Evolutionary conservation across 179 eudicot genomes (phyloP).

Genomic region (Silene noctiflora): DNA sequence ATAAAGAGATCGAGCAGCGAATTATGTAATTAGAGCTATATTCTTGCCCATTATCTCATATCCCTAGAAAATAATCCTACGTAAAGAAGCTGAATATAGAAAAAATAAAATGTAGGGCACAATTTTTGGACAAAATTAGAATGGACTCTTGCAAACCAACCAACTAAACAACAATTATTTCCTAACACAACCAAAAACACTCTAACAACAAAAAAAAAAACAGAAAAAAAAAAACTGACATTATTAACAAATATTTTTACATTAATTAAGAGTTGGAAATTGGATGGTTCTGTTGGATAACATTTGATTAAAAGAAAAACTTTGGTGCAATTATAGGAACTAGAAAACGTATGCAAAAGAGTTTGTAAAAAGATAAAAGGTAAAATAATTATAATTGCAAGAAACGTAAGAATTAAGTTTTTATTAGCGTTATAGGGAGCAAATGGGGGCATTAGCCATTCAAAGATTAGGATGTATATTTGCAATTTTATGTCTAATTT

Average conservation of each 20-base stretch:
- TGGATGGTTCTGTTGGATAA: neutral
- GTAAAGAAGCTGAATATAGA: slow-evolving; percentile 1
- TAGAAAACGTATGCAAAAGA: neutral
- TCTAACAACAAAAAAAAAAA: neutral
- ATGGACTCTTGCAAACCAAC: neutral
- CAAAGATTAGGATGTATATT: slow-evolving; percentile 11
- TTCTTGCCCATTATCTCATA: neutral
- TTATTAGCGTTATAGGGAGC: neutral
- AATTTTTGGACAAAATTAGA: slow-evolving; percentile 2
- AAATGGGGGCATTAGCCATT: neutral
- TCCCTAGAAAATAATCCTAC: neutral
- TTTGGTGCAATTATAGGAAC: neutral
- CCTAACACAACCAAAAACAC: neutral
- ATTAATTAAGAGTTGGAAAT: neutral
- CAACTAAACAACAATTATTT: neutral
- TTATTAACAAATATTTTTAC: neutral
- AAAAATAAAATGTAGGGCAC: neutral
- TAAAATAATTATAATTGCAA: too few relatives aligned
- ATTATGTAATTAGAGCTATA: too few relatives aligned
- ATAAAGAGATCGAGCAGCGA: too few relatives aligned
- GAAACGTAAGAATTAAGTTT: neutral
- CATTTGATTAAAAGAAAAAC: neutral
- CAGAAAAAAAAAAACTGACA: neutral
- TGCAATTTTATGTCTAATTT: slow-evolving; percentile 9
- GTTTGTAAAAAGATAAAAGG: neutral